phyloP scores from a whole-genome alignment of 352 stramenopile genomes.

The Phytophthora melonis region DNA sequence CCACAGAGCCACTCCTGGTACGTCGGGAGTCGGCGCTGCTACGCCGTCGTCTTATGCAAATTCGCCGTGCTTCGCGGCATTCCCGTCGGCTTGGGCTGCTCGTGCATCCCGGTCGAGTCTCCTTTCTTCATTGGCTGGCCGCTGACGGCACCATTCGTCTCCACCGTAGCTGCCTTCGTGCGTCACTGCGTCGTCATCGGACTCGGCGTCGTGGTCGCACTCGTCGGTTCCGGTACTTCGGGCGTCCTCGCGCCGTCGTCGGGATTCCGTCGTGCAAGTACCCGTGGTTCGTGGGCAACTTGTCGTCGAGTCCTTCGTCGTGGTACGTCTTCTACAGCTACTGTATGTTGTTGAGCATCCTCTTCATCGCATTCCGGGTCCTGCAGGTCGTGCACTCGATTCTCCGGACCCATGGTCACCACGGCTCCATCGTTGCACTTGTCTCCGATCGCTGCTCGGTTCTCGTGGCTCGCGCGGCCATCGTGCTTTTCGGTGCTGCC shows the following conservation, averaged over 20 bases:
- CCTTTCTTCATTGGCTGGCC: background rate
- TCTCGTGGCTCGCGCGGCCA: too few relatives aligned
- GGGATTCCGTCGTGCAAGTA: background rate
- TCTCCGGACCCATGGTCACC: too few relatives aligned
- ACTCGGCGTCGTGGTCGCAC: background rate
- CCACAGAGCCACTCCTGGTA: background rate
- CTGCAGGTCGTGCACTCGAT: too few relatives aligned
- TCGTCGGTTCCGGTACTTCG: background rate
- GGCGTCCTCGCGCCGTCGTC: background rate
- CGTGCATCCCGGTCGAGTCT: background rate
- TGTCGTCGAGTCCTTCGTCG: too few relatives aligned
- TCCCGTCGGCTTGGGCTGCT: background rate
- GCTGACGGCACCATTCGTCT: background rate
- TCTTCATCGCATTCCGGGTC: too few relatives aligned
- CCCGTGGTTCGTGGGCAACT: too few relatives aligned
- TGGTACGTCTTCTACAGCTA: too few relatives aligned
- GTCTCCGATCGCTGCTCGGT: too few relatives aligned
- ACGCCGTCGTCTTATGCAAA: background rate
- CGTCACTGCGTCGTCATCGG: background rate
- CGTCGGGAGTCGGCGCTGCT: background rate
- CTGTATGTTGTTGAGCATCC: too few relatives aligned
- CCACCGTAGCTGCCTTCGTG: background rate
- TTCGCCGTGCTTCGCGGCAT: background rate
- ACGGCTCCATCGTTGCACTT: background rate
- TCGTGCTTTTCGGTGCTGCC: too few relatives aligned